phyloP scores from a whole-genome alignment of 2,329 filamentous ascomycete genomes.

The Phaeosphaeriaceae sp. region DNA sequence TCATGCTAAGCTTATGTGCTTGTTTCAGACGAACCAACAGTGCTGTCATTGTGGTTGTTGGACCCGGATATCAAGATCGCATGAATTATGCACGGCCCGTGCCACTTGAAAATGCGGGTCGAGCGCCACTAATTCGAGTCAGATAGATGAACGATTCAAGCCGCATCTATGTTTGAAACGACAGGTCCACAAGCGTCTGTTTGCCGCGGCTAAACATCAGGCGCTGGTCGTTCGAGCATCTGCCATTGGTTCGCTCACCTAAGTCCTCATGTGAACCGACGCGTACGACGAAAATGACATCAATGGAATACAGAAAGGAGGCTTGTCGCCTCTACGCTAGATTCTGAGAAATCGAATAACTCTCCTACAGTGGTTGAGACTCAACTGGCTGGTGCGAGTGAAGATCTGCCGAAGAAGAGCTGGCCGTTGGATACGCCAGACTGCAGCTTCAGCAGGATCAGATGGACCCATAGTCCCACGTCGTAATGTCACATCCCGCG shows the following conservation, averaged over 20 bases:
- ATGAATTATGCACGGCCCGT: constrained; percentile 12
- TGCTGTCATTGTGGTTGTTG: constrained; percentile 3
- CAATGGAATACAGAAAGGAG: too few species aligned
- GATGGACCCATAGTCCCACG: too few species aligned
- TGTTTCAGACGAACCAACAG: constrained; percentile 1
- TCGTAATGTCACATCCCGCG: too few species aligned
- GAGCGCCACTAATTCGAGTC: neutral
- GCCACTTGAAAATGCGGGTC: neutral
- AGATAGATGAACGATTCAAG: constrained; percentile 10
- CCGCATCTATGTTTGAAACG: neutral
- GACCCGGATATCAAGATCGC: constrained; percentile 3
- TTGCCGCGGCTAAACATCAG: neutral
- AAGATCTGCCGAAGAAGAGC: too few species aligned
- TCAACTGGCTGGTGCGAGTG: too few species aligned
- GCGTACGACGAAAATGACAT: too few species aligned
- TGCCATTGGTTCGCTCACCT: neutral
- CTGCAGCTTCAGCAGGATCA: too few species aligned
- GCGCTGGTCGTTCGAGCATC: neutral
- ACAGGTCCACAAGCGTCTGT: neutral
- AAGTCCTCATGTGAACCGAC: too few species aligned
- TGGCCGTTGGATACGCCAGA: too few species aligned
- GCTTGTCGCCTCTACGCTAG: too few species aligned
- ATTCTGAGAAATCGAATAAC: too few species aligned
- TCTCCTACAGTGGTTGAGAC: too few species aligned
- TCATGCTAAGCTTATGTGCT: constrained; percentile 5